These are phyloP conservation scores for Chytriomyces confervae DNA, from an alignment of 192 early-diverging fungal species.

Conservation along the genomic window DNA sequence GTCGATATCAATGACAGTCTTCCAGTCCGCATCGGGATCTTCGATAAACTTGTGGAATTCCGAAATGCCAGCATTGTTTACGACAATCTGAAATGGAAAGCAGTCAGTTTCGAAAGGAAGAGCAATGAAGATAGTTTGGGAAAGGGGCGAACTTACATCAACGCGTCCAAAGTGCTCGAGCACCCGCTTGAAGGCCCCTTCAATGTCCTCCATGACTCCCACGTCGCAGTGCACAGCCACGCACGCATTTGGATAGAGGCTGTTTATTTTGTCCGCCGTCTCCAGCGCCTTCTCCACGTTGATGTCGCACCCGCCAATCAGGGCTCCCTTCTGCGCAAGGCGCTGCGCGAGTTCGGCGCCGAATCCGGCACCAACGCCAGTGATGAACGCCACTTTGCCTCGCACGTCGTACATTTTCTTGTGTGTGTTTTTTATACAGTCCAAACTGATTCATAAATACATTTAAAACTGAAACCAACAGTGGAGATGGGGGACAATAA, in stretches of 20 bases:
- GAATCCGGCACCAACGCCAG: conserved; percentile 30
- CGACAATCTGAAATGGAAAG: conserved; percentile 35
- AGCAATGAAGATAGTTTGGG: neutral
- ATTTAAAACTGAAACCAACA: neutral
- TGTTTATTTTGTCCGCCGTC: neutral
- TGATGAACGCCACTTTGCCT: conserved; percentile 34
- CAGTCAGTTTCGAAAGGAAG: neutral
- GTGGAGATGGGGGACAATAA: no score
- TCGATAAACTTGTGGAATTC: conserved; percentile 42
- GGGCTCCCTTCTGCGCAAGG: conserved; percentile 26
- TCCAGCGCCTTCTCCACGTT: neutral
- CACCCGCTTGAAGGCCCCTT: conserved; percentile 65
- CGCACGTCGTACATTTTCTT: conserved; percentile 16
- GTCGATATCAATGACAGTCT: conserved; percentile 75
- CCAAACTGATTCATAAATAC: neutral
- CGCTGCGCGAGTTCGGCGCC: conserved; percentile 23
- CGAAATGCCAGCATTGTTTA: conserved; percentile 58
- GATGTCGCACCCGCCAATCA: conserved; percentile 2
- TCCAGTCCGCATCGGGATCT: conserved; percentile 44
- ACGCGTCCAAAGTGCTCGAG: conserved; percentile 63
- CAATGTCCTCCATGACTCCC: conserved; percentile 58
- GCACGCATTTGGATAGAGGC: conserved; percentile 44
- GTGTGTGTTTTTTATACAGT: neutral
- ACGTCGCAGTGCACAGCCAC: conserved; percentile 72
- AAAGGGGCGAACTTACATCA: conserved; percentile 30